Conservation (phyloP, 2,329 filamentous ascomycete genomes). For the Bipolaris cookei region DNA sequence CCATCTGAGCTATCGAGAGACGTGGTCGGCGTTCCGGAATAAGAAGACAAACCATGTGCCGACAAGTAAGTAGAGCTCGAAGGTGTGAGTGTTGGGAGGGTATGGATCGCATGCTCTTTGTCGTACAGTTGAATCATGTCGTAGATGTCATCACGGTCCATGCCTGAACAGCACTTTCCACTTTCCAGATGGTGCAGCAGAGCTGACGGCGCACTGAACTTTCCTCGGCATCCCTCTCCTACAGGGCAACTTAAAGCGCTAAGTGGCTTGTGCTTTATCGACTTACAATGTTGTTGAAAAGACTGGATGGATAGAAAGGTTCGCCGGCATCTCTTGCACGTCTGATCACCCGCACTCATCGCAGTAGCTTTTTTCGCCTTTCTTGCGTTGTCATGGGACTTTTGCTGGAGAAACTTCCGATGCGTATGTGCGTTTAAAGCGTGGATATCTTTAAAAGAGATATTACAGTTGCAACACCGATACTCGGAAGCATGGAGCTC, state of each 20-base stretch:
- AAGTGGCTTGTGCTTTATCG: constrained; percentile 17
- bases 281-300: constrained; percentile 12
- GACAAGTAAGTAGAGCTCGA: neutral
- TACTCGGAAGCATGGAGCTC: constrained; percentile 17
- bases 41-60: neutral
- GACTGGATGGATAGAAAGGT: constrained; percentile 8
- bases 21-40: neutral
- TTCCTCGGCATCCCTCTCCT: constrained; percentile 10
- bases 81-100: constrained; percentile 1
- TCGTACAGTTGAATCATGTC: constrained; percentile 14
- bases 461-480: constrained; percentile 20
- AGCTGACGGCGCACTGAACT: constrained; percentile 13
- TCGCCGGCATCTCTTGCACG: constrained; percentile 12
- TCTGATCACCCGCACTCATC: neutral
- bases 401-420: no score
- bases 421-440: constrained; percentile 12
- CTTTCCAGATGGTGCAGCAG: constrained; percentile 19
- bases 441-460: constrained; percentile 18
- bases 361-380: neutral
- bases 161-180: constrained; percentile 13
- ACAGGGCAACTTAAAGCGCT: constrained; percentile 12
- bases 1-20: constrained; percentile 4
- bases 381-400: neutral
- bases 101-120: constrained; percentile 9
- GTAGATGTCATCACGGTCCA: constrained; percentile 13